phyloP scores from a whole-genome alignment of 192 early-diverging fungal genomes.

The Backusella parvicylindrica region DNA sequence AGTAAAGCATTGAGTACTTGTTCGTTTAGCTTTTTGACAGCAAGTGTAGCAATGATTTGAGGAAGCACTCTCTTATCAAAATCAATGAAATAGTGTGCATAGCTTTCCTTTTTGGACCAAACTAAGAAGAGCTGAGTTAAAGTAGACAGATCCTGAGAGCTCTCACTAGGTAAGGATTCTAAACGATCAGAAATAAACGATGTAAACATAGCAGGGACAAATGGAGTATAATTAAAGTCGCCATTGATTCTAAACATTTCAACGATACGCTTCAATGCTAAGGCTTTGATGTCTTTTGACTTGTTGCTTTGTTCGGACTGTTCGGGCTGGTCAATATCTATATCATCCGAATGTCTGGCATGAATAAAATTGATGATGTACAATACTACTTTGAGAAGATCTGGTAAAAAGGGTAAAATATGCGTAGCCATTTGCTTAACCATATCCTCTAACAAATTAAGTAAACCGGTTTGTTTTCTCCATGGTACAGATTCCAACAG shows the following conservation, averaged over 20 bases:
- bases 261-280: conserved; percentile 70
- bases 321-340: conserved; percentile 19
- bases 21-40: conserved; percentile 76
- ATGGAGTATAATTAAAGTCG: conserved; percentile 73
- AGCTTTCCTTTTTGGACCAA: conserved; percentile 70
- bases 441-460: conserved; percentile 75
- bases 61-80: conserved; percentile 63
- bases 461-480: conserved; percentile 78
- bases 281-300: conserved; percentile 61
- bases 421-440: conserved; percentile 78
- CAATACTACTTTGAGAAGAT: conserved; percentile 71
- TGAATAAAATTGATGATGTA: conserved; percentile 65
- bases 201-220: conserved; percentile 71
- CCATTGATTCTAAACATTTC: conserved; percentile 76
- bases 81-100: conserved; percentile 63
- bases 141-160: conserved; percentile 82
- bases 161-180: conserved; percentile 69
- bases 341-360: conserved; percentile 31
- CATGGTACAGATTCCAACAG: conserved; percentile 33
- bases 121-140: conserved; percentile 72
- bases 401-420: conserved; percentile 66
- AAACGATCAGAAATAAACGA: conserved; percentile 71
- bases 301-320: conserved; percentile 42
- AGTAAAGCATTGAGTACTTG: conserved; percentile 70
- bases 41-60: conserved; percentile 67